A percentile compares a stretch with the other conserved stretches of the same genome.
Conservation (phyloP, 1,284 basidiomycete species). For the Cerrena zonata region DNA sequence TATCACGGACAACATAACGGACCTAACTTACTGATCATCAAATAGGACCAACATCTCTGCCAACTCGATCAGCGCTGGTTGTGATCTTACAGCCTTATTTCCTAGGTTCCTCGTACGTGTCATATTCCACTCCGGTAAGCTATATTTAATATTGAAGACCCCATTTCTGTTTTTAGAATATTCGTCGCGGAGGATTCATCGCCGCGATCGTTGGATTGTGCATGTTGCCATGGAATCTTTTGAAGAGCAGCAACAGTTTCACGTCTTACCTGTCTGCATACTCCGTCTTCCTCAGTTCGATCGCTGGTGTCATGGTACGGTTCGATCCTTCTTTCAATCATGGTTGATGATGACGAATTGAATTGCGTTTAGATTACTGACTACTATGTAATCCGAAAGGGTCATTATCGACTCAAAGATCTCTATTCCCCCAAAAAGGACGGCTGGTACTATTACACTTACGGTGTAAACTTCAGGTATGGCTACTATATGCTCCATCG, state of each 20-base stretch:
- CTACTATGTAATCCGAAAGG: conserved; percentile 74
- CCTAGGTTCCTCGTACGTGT: conserved; percentile 68
- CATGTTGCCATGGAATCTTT: conserved; percentile 78
- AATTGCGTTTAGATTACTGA: conserved; percentile 55
- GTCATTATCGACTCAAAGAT: conserved; percentile 67
- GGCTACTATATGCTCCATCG: conserved; percentile 10
- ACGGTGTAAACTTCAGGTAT: conserved; percentile 68
- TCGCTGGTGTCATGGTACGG: conserved; percentile 73
- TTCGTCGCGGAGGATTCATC: conserved; percentile 78
- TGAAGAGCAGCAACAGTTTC: conserved; percentile 73
- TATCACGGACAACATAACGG: conserved; percentile 1
- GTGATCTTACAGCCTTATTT: conserved; percentile 75
- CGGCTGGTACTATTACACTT: conserved; percentile 75
- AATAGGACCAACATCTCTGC: conserved; percentile 74
- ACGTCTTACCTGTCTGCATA: conserved; percentile 81
- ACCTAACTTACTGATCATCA: background rate
- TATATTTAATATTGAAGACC: background rate
- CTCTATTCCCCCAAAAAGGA: conserved; percentile 55
- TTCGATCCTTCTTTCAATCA: background rate
- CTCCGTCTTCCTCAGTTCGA: conserved; percentile 76
- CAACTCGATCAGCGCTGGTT: conserved; percentile 81
- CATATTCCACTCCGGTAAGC: background rate
- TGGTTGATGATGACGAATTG: background rate
- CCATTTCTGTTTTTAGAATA: conserved; percentile 45
- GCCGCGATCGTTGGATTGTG: conserved; percentile 70